Base-by-base conservation (phyloP, 495 filamentous ascomycete species). In the Stereocaulon alpinum region DNA sequence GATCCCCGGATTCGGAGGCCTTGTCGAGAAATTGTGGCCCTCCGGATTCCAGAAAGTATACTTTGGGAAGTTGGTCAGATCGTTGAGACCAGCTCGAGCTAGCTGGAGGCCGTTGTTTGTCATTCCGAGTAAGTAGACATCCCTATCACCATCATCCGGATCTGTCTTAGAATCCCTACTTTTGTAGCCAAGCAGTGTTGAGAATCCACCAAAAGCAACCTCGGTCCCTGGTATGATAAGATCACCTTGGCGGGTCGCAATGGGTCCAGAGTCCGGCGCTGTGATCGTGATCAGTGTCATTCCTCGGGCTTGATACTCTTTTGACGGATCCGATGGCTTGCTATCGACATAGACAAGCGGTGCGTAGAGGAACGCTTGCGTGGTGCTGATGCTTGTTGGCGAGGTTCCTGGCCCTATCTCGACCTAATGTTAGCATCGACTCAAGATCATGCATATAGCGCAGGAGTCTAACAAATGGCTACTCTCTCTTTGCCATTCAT, bases 291-390 rank as follows among this genome's bases (percentile, higher is more conserved):
- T 54, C 32, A 68, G 29, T 10, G 66, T 68, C 66, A 66, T 68
- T 4, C 66, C 66, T 20, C 66, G 66, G 34, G 53, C 61, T 55
- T 63, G 61, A 27, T 68, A 68, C 57, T 66, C 61, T 54, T 64
- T 68, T 3, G 59, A 63, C 24, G 65, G 67, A 55, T 66, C 63
- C 44, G 62, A 47, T 12, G 67, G 67, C 32, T 66, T 66, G 55
- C 42, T 51, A 30, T 69, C 65, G 18, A 69, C 67, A 24, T 67
- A 67, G n/a, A 69, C 67, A 40, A 69, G 48, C 2, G 67, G 66
- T 32, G 67, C 67, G 43, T 55, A 69, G 18, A 69, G 50, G 47
- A 68, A 64, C 24, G 66, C 67, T 59, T 63, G 45, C 9, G 41
- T 55, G 18, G 48, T 61, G 40, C 61, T 67, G 34, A 68, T 56